Evolutionary conservation across 164 flowering plant species (phyloP).

Genomic region (Vitis rotundifolia): DNA sequence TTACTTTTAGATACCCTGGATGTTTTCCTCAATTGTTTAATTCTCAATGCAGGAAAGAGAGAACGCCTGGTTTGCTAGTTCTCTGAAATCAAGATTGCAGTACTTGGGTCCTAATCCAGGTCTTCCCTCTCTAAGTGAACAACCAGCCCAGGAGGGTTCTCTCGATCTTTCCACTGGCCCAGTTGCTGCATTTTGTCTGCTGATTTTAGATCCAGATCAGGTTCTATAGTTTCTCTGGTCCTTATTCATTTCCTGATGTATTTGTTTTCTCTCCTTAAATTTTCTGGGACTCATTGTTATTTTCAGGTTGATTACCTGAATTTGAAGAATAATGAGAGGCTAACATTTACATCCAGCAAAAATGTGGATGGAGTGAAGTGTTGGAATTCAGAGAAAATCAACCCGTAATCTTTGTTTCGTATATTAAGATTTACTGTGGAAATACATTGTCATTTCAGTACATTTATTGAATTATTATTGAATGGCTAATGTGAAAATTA

Average conservation of each 20-base stretch:
- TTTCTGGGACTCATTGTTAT: neutral
- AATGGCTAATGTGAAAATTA: neutral
- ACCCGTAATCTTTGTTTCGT: conserved; percentile 35
- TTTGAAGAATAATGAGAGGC: conserved; percentile 71
- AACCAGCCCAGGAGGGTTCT: conserved; percentile 28
- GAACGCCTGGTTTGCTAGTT: conserved; percentile 79
- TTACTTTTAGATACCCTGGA: neutral
- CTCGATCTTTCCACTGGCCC: conserved; percentile 69
- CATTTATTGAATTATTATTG: neutral
- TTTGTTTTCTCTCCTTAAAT: neutral
- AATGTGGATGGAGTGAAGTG: conserved; percentile 36
- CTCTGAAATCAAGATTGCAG: conserved; percentile 68
- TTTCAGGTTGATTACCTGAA: conserved; percentile 88
- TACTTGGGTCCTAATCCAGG: conserved; percentile 75
- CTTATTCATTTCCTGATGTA: neutral
- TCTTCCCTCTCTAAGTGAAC: conserved; percentile 57
- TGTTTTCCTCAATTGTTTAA: conserved; percentile 9
- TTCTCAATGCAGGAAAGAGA: conserved; percentile 66
- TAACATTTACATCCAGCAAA: conserved; percentile 32
- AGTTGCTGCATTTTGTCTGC: conserved; percentile 35
- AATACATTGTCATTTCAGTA: neutral
- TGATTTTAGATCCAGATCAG: conserved; percentile 41
- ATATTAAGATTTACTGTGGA: neutral
- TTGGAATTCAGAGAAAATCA: conserved; percentile 64
- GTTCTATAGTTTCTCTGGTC: conserved; percentile 9